Evolutionary conservation across 2,329 filamentous ascomycete genomes (phyloP).

Genomic region (Aspergillus glaucus): DNA sequence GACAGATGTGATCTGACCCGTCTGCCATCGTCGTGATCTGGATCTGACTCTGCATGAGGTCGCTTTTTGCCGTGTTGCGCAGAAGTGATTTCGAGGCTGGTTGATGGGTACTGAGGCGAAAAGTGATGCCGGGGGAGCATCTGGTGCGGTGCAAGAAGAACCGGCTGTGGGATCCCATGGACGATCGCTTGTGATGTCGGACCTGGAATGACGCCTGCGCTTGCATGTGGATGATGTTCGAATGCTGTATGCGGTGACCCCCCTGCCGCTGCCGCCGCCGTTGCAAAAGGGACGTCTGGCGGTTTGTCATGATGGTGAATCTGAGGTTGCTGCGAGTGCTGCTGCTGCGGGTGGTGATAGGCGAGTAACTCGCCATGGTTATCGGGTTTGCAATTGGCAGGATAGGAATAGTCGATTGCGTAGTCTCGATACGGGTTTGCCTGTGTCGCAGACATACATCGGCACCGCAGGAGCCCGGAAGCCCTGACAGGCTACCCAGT

Average conservation of each 20-base stretch:
- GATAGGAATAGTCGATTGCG: slow-evolving; percentile 68
- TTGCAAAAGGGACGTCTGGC: slow-evolving; percentile 26
- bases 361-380: slow-evolving; percentile 59
- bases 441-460: slow-evolving; percentile 65
- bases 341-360: slow-evolving; percentile 41
- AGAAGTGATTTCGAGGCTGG: slow-evolving; percentile 26
- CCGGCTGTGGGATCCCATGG: slow-evolving; percentile 26
- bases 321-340: slow-evolving; percentile 38
- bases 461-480: slow-evolving; percentile 67
- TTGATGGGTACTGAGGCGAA: slow-evolving; percentile 28
- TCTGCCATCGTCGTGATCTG: slow-evolving; percentile 18
- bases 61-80: slow-evolving; percentile 30
- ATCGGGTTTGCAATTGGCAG: slow-evolving; percentile 59
- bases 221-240: slow-evolving; percentile 36
- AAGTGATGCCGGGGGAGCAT: slow-evolving; percentile 27
- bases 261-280: slow-evolving; percentile 17
- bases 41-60: slow-evolving; percentile 26
- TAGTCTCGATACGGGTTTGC: slow-evolving; percentile 70
- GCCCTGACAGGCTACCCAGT: slow-evolving; percentile 56
- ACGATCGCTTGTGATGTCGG: slow-evolving; percentile 23
- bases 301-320: slow-evolving; percentile 27
- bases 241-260: slow-evolving; percentile 26
- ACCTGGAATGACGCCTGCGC: slow-evolving; percentile 30
- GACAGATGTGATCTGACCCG: slow-evolving; percentile 25
- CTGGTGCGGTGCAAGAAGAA: slow-evolving; percentile 25